Base-by-base conservation (phyloP, 208 protist genomes). In the Spongospora subterranea region DNA sequence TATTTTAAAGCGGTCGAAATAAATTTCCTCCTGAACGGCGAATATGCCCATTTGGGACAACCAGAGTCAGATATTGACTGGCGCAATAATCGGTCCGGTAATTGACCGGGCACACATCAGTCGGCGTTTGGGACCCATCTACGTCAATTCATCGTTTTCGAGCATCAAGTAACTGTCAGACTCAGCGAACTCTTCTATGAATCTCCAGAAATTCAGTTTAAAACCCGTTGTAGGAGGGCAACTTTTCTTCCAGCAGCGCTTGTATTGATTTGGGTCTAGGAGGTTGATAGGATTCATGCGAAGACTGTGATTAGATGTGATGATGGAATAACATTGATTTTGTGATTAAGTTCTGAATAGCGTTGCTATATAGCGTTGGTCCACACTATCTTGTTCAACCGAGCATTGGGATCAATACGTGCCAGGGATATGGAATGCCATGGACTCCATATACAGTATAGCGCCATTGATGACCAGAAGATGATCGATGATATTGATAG, bases 351-450 rank as follows among this genome's bases (percentile, higher is more conserved):
- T n/a, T 65, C 54, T 65, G 54, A 65, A 17, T 29, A 17, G 29
- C 29, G 54, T 29, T 29, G 54, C n/a, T n/a, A n/a, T n/a, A 29
- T 29, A 65, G 54, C 54, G 54, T 29, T 65, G 54, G 54, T 65
- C 20, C 54, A 65, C 54, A 65, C 54, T 17, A 65, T 65, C 54
- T 29, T 65, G 54, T 65, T 65, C 54, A 65, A 65, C 29, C 54
- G 54, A 29, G 54, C 54, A 29, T 29, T 65, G 29, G 54, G 54
- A 17, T 29, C 54, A 29, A 65, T 65, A 17, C 54, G 54, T 29
- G 29, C 29, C 54, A 17, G 54, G 20, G 54, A 65, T 29, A 29
- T 65, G 20, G 54, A 65, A 29, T 65, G 54, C 54, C 20, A 65
- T 17, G 54, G 54, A 17, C 17, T 65, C 54, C 54, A 65, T 17